Evolutionary conservation across 345 rosid genomes (phyloP).

Genomic region (Gossypium turneri): DNA sequence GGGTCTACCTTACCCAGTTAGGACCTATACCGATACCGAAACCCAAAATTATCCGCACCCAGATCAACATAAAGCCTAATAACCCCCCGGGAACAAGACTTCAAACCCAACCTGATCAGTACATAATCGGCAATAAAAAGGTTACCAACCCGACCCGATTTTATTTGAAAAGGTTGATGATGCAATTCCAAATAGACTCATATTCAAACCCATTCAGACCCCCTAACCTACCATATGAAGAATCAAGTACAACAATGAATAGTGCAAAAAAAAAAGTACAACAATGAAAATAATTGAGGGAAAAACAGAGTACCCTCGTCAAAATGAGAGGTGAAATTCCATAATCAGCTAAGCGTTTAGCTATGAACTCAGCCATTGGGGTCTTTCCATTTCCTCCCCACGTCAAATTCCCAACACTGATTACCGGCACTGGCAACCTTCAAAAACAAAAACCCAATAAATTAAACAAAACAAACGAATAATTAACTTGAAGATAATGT

Average conservation of each 20-base stretch:
- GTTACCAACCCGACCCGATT: background rate
- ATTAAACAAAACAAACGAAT: background rate
- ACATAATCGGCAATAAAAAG: background rate
- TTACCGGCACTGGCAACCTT: constrained; percentile 82
- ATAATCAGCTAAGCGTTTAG: constrained; percentile 40
- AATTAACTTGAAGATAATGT: background rate
- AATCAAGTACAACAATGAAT: background rate
- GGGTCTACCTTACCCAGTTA: too few relatives aligned
- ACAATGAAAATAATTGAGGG: background rate
- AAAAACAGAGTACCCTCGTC: constrained; percentile 45
- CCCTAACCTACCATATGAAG: background rate
- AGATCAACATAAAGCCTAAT: background rate
- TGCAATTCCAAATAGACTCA: background rate
- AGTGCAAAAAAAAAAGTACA: background rate
- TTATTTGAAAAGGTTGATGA: background rate
- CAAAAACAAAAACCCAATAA: constrained; percentile 3
- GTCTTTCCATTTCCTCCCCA: constrained; percentile 98
- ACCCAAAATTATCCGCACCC: background rate
- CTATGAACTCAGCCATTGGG: constrained; percentile 82
- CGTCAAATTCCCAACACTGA: constrained; percentile 82
- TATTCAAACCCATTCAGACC: background rate
- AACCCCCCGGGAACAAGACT: background rate
- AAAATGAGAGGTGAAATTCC: constrained; percentile 73
- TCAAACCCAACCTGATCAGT: background rate
- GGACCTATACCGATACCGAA: background rate